phyloP scores from a whole-genome alignment of 2,329 filamentous ascomycete species.

The Leptographium lundbergii region DNA sequence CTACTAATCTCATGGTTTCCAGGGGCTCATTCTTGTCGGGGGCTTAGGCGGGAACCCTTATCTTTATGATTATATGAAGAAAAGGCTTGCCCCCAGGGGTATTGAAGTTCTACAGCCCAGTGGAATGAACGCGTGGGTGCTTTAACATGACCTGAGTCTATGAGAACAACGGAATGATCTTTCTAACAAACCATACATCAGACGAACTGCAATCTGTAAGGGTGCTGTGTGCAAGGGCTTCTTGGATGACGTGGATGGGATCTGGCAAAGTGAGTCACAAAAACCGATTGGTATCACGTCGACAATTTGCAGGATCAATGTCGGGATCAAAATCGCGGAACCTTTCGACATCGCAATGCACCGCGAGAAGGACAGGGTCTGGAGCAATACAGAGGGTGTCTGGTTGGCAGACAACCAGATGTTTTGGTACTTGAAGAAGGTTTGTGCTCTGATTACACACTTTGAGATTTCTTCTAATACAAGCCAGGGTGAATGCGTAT shows the following conservation, averaged over 20 bases:
- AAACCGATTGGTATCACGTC: not conserved
- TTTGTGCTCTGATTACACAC: not conserved
- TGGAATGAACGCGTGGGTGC: not conserved
- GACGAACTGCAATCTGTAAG: not conserved
- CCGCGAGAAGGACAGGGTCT: not conserved
- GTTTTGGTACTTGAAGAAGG: not conserved
- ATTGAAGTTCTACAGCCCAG: not conserved
- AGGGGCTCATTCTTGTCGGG: not conserved
- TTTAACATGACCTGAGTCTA: too few relatives aligned
- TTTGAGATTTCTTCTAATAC: too few relatives aligned
- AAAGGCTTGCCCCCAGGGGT: not conserved
- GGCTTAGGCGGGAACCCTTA: not conserved
- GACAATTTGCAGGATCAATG: not conserved
- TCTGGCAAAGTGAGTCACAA: not conserved
- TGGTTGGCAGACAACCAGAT: not conserved
- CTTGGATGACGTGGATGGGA: not conserved
- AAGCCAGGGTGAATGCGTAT: too few relatives aligned
- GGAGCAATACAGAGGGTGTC: not conserved
- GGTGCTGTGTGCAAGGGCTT: not conserved
- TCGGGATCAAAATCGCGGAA: not conserved
- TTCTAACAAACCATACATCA: not conserved
- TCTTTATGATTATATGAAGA: not conserved
- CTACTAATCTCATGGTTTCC: not conserved
- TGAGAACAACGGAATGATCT: not conserved
- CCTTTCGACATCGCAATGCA: not conserved